Evolutionary conservation across 2,329 filamentous ascomycete species (phyloP).

Genomic region (Botrytis squamosa): DNA sequence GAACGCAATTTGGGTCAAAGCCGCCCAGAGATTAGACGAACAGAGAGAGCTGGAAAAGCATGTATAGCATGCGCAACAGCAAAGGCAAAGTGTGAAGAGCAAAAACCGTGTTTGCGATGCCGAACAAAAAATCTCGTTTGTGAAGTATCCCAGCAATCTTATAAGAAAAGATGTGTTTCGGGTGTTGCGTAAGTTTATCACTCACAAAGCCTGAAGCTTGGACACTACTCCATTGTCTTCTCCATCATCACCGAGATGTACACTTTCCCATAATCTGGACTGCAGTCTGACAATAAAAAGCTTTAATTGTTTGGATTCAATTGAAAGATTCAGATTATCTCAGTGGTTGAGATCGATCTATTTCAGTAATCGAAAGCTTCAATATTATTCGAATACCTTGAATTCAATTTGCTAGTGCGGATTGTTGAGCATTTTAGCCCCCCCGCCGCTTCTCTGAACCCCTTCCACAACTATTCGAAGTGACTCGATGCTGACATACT

Average conservation of each 20-base stretch:
- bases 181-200: not conserved
- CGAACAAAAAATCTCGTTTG: conserved; percentile 25
- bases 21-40: conserved; percentile 1
- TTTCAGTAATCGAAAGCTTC: no score
- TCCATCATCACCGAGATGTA: not conserved
- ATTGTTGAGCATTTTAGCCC: no score
- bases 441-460: not conserved
- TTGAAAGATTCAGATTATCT: not conserved
- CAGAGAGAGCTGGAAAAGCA: conserved; percentile 26
- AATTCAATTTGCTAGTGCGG: not conserved
- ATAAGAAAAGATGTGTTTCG: not conserved
- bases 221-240: not conserved
- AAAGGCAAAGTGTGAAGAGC: conserved; percentile 30
- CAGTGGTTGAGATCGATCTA: not conserved
- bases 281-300: not conserved
- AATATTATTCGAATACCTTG: no score
- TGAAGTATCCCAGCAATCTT: not conserved
- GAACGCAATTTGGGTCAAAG: conserved; percentile 18
- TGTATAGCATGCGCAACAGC: conserved; percentile 27
- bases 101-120: conserved; percentile 31
- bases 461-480: not conserved
- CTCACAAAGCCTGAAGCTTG: not conserved
- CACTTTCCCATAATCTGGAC: not conserved
- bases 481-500: not conserved
- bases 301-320: not conserved